phyloP scores from a whole-genome alignment of 129 eudicot genomes.

The Flaveria trinervia region DNA sequence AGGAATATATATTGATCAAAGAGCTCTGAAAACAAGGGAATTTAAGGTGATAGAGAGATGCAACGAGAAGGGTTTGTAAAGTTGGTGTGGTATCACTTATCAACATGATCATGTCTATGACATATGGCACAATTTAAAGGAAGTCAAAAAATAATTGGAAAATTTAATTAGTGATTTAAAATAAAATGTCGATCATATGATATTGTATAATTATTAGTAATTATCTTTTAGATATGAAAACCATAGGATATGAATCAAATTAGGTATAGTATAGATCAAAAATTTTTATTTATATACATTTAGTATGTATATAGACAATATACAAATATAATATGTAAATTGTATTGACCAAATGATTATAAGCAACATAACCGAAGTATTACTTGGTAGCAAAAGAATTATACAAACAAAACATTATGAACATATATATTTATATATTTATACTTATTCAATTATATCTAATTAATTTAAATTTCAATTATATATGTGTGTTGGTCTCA shows the following conservation, averaged over 20 bases:
- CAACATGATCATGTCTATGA: constrained; percentile 28
- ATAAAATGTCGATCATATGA: not conserved
- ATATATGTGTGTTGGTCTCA: too few species aligned
- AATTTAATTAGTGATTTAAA: not conserved
- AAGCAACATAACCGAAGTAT: too few species aligned
- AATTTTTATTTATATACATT: too few species aligned
- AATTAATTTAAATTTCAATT: too few species aligned
- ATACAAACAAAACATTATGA: too few species aligned
- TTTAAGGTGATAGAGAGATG: constrained; percentile 39
- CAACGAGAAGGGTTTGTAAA: constrained; percentile 27
- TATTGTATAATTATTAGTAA: not conserved
- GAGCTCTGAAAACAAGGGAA: constrained; percentile 36
- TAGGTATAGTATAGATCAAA: not conserved
- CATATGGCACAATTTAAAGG: constrained; percentile 29
- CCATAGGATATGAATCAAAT: not conserved
- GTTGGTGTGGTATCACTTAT: constrained; percentile 19
- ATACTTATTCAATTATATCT: too few species aligned
- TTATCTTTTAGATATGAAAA: not conserved
- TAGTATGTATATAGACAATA: too few species aligned
- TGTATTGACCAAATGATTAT: too few species aligned
- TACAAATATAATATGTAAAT: too few species aligned
- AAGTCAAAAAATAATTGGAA: not conserved
- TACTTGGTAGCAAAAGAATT: too few species aligned
- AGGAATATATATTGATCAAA: not conserved
- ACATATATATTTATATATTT: too few species aligned